Percentiles rank a stretch among this genome's conserved stretches.
Evolutionary conservation across 1,139 yeast species (phyloP).

Genomic region (Debaryomyces sp.): DNA sequence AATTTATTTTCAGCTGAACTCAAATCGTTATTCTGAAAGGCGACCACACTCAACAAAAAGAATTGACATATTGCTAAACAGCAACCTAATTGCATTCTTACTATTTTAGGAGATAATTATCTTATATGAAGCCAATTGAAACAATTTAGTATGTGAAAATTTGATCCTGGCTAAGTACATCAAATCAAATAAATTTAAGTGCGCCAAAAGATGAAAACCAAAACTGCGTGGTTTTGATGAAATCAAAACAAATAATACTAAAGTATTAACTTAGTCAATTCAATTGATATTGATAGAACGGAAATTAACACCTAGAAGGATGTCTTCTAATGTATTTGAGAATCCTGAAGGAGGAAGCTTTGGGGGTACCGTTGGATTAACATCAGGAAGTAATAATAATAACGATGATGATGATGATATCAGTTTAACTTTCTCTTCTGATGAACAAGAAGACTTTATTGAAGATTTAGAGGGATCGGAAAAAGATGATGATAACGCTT

Average conservation of each 20-base stretch:
- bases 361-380: neutral
- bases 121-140: neutral
- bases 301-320: neutral
- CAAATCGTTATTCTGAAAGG: neutral
- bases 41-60: neutral
- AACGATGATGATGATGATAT: conserved; percentile 12
- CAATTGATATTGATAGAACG: neutral
- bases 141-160: neutral
- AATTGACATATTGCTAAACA: neutral
- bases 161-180: neutral
- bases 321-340: conserved; percentile 21
- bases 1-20: conserved; percentile 4
- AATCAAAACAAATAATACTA: conserved; percentile 14
- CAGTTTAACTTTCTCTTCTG: conserved; percentile 13
- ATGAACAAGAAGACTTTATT: conserved; percentile 18
- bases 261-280: neutral
- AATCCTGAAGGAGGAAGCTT: conserved; percentile 12
- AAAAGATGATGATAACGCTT: conserved; percentile 14
- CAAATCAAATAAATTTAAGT: neutral
- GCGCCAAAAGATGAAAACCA: neutral
- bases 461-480: conserved; percentile 19
- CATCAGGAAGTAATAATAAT: conserved; percentile 1
- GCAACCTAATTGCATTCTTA: conserved; percentile 2
- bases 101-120: neutral
- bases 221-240: conserved; percentile 31